Evolutionary conservation across 2,329 filamentous ascomycete genomes (phyloP).

Genomic region (Colletotrichum kahawae): DNA sequence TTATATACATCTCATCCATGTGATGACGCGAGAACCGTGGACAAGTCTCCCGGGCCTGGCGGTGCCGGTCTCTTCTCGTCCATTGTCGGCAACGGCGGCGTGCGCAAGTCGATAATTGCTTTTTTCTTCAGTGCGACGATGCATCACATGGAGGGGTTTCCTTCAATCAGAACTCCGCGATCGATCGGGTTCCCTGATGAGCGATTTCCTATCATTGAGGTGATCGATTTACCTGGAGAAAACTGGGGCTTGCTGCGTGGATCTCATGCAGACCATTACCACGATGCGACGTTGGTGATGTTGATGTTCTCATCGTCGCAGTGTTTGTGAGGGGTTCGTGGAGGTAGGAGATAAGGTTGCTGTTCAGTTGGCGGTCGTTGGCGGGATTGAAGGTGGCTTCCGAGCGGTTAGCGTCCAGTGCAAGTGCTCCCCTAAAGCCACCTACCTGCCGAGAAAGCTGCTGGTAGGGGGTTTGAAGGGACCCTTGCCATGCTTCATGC

Average conservation of each 20-base stretch:
- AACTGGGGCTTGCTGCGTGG: neutral
- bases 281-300: neutral
- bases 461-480: neutral
- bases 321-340: neutral
- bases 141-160: neutral
- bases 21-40: neutral
- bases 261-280: neutral
- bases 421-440: neutral
- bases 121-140: neutral
- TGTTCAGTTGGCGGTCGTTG: neutral
- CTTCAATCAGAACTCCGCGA: neutral
- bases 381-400: neutral
- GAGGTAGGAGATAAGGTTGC: neutral
- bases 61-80: neutral
- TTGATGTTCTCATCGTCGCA: neutral
- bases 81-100: neutral
- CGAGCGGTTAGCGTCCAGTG: neutral
- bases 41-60: fast-evolving
- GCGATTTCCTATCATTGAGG: neutral
- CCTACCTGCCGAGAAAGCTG: too few relatives aligned
- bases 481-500: neutral
- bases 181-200: neutral
- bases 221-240: neutral
- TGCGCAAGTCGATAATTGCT: neutral
- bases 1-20: neutral